Evolutionary conservation across 176 grass and related monocot genomes (phyloP), one percentile per base, ranked within the genome.

Genomic region (Metroxylon sagu): DNA sequence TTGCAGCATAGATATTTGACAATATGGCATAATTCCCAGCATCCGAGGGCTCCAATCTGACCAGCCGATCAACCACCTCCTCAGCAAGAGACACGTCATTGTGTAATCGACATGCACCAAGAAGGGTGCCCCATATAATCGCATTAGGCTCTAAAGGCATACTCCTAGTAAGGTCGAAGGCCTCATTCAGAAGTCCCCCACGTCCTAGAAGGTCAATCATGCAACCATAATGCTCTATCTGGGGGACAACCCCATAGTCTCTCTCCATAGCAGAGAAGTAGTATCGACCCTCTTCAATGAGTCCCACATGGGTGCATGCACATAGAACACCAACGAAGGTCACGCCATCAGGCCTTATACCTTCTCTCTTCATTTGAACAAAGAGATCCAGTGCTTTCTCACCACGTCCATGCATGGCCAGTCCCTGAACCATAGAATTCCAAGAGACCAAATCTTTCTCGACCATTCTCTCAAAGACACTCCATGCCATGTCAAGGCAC

Each of bases 171-270:
- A 94, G 69, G 25, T 76, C 62, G 1, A 88, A 71, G 12, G 80
- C 89, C 23, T 94, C 84, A 19, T 73, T 51, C 12, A 94, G 71
- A 53, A 82, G 10, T 43, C 84, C 84, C 62, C 77, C 80, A 57
- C 77, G 89, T 7, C 89, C 83, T 68, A 94, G 80, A 73, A 82
- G 70, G 49, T 90, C 87, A 5, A 82, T 71, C 75, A 90, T 76
- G 61, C 78, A 90, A 66, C 87, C 81, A n/a, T 82, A 90, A 70
- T 90, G 87, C 55, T 89, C 86, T 67, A 89, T 73, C 68, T 89
- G 67, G 15, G 86, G 82, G 31, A 55, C 7, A 35, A 94, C 76
- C 26, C 84, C 35, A 43, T 43, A 43, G 35, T 43, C 35, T 14
- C 35, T 43, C 35, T 43, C 35, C 35, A 43, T 43, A 3, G 2